These are phyloP conservation scores for Xylaria venustula DNA, from an alignment of 495 filamentous ascomycete genomes.

Conservation along the genomic window DNA sequence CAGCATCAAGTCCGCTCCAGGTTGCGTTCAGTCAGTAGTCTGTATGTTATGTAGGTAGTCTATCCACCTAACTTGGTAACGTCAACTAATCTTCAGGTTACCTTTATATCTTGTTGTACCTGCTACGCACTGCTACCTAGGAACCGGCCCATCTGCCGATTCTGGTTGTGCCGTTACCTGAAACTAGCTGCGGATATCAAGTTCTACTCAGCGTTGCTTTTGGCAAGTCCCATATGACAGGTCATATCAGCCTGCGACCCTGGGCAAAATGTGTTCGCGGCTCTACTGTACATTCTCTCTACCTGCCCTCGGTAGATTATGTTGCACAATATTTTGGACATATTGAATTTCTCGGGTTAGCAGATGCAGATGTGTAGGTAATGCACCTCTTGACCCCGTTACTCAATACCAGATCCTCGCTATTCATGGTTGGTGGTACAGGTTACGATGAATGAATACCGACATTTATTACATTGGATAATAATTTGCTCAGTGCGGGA, in stretches of 20 bases:
- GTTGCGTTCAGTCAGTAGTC: no score
- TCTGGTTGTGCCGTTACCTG: neutral
- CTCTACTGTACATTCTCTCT: no score
- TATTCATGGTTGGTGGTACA: no score
- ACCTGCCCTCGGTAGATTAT: neutral
- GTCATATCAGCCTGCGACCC: conserved; percentile 10
- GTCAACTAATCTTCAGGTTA: no score
- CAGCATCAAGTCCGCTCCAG: no score
- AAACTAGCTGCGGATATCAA: neutral
- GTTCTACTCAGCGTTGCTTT: conserved; percentile 4
- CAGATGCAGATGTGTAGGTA: no score
- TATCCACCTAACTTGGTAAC: no score
- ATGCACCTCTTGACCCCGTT: no score
- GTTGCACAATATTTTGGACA: neutral
- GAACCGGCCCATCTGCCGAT: neutral
- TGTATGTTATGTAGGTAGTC: no score
- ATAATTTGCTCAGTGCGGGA: neutral
- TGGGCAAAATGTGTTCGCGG: neutral
- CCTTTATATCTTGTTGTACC: neutral
- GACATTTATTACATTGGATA: neutral
- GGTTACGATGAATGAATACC: neutral
- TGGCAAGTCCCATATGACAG: conserved; percentile 7
- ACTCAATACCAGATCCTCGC: no score
- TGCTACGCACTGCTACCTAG: no score
- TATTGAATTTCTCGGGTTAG: no score